These are phyloP conservation scores for Gymnopilus junonius DNA, from an alignment of 768 basidiomycete genomes.

Conservation along the genomic window DNA sequence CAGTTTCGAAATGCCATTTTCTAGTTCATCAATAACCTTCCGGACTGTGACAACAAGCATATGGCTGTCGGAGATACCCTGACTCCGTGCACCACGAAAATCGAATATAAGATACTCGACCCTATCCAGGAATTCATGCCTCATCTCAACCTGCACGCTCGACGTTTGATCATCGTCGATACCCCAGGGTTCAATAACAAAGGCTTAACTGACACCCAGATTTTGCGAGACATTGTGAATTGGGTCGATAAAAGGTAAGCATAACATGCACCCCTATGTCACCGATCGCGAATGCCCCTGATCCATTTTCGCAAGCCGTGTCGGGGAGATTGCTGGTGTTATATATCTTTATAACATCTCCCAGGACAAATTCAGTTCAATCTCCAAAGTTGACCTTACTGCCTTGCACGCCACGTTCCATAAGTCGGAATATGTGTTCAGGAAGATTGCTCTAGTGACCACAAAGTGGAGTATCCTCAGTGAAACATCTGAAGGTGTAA, in stretches of 20 bases:
- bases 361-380: not conserved
- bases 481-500: not conserved
- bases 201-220: not conserved
- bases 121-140: not conserved
- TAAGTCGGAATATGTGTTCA: not conserved
- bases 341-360: not conserved
- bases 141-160: not conserved
- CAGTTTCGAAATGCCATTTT: no score
- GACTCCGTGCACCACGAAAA: not conserved
- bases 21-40: not conserved
- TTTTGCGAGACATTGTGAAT: not conserved
- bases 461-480: not conserved
- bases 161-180: slow-evolving; percentile 3
- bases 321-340: not conserved
- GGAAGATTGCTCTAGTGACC: not conserved
- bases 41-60: not conserved
- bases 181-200: not conserved
- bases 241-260: not conserved
- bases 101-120: not conserved
- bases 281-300: no score
- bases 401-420: not conserved
- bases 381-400: not conserved
- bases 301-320: not conserved
- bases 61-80: not conserved
- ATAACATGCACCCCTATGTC: not conserved